Evolutionary conservation across 352 stramenopile genomes (phyloP).

Genomic region (Phytopythium montanum): DNA sequence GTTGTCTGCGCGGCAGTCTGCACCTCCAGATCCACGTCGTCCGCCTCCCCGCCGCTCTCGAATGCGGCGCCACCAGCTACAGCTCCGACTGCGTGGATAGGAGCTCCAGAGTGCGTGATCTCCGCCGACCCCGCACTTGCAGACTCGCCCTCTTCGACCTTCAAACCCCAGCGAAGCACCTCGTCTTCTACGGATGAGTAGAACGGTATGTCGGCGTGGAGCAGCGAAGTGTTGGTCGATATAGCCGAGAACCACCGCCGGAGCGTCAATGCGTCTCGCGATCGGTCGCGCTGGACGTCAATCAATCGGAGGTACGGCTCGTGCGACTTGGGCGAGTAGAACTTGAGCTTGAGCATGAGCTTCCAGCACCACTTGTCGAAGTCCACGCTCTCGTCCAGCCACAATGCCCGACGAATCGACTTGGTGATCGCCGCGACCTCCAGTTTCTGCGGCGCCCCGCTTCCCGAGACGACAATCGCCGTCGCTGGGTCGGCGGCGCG

Average conservation of each 20-base stretch:
- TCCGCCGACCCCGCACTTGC: neutral
- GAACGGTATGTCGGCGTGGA: constrained; percentile 32
- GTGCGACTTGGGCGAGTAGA: constrained; percentile 71
- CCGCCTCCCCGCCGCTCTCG: neutral
- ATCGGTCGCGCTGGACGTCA: constrained; percentile 67
- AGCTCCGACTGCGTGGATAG: constrained; percentile 12
- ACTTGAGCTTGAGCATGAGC: constrained; percentile 77
- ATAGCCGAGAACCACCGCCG: constrained; percentile 66
- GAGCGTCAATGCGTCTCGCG: constrained; percentile 67
- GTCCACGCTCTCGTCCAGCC: constrained; percentile 59
- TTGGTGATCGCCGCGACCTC: constrained; percentile 60
- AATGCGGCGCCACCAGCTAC: neutral
- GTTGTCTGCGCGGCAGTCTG: constrained; percentile 51
- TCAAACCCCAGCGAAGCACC: constrained; percentile 10
- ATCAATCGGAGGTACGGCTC: constrained; percentile 68
- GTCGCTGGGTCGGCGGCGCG: constrained; percentile 31
- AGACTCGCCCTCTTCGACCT: neutral
- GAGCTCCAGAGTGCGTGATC: constrained; percentile 1
- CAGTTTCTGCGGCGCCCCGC: constrained; percentile 46
- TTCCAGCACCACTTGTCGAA: constrained; percentile 86
- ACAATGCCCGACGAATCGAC: constrained; percentile 70
- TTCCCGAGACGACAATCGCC: constrained; percentile 35
- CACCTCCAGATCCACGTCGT: neutral
- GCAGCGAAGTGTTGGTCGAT: constrained; percentile 11
- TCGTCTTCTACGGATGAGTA: constrained; percentile 46